phyloP scores from a whole-genome alignment of 495 filamentous ascomycete genomes.

The Penicillium cataractarum region DNA sequence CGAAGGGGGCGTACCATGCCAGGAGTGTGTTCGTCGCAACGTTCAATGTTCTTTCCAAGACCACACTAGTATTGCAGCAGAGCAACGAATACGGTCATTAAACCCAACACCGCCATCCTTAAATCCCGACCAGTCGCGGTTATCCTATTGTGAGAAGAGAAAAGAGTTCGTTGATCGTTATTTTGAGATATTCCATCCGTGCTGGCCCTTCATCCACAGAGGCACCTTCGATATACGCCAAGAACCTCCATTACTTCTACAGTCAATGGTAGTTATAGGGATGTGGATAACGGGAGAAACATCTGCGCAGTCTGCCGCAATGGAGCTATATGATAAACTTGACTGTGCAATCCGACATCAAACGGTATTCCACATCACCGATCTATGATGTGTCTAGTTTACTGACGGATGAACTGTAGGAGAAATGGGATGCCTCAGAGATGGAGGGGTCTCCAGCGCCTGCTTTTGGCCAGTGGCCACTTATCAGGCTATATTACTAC shows the following conservation, averaged over 20 bases:
- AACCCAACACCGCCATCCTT: background rate
- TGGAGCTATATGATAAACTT: slow-evolving; percentile 30
- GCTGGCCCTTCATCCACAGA: slow-evolving; percentile 39
- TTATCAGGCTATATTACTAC: slow-evolving; percentile 39
- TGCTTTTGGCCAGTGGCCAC: slow-evolving; percentile 36
- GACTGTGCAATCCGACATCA: slow-evolving; percentile 31
- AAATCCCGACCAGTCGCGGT: background rate
- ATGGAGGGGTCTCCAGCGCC: slow-evolving; percentile 11
- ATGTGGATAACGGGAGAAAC: slow-evolving; percentile 29
- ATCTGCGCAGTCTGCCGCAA: slow-evolving; percentile 21
- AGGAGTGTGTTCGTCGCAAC: slow-evolving; percentile 28
- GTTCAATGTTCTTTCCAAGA: slow-evolving; percentile 21
- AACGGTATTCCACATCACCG: slow-evolving; percentile 17
- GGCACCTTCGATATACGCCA: slow-evolving; percentile 22
- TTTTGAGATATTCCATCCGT: slow-evolving; percentile 35
- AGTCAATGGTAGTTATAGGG: slow-evolving; percentile 35
- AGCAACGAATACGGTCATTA: background rate
- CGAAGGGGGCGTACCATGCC: slow-evolving; percentile 32
- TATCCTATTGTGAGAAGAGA: slow-evolving; percentile 6
- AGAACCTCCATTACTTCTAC: slow-evolving; percentile 30
- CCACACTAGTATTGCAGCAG: background rate
- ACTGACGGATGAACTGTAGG: slow-evolving; percentile 21
- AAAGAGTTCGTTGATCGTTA: slow-evolving; percentile 28
- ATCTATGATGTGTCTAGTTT: background rate
- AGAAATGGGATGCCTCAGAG: slow-evolving; percentile 34